Base-by-base conservation (phyloP, 441 rosid species). In the Flueggea neowawraea region DNA sequence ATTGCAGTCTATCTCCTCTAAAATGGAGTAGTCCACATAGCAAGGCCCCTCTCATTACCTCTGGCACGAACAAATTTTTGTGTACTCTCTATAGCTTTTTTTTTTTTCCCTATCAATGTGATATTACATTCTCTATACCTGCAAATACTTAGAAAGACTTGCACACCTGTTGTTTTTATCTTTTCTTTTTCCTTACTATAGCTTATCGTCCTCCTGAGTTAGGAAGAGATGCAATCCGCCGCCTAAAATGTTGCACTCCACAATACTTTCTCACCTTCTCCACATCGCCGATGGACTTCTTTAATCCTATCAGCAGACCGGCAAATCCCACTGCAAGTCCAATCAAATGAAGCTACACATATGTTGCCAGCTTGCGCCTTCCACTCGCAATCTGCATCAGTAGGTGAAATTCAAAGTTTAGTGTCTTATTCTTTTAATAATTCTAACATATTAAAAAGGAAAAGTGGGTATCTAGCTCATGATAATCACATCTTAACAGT, bases 301-400 rank as follows among this genome's bases (percentile, higher is more conserved):
- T 75, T 86, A 11, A 91, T 88, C 69, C 90, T 81, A 55, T 90
- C 93, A 0, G 76, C 93, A 7, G 97, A 88, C 61, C 80, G 84
- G 79, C 97, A 88, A 43, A 90, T 91, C 41, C 97, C 97, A 3
- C 97, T 91, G 82, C 97, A 91, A 69, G 58, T 91, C 97, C 97
- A 91, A 64, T 88, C 96, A 4, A 86, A 91, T 28, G 97, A 88
- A 58, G 97, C 97, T 58, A 88, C 86, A 13, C 96, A 91, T 12
- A 83, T 67, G 77, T 91, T 88, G 61, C 96, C 97, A 32, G 96
- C 94, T 70, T 88, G 97, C 0, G 97, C 94, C 77, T 91, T 91
- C 97, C 96, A 88, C 53, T 88, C 94, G 6, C 97, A 91, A 71
- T 91, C 96, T 91, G 76, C 78, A 75, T 7, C 13, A 50, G 22